These are phyloP conservation scores for Amaranthus hypochondriacus DNA, from an alignment of 148 eudicot genomes.

Conservation along the genomic window DNA sequence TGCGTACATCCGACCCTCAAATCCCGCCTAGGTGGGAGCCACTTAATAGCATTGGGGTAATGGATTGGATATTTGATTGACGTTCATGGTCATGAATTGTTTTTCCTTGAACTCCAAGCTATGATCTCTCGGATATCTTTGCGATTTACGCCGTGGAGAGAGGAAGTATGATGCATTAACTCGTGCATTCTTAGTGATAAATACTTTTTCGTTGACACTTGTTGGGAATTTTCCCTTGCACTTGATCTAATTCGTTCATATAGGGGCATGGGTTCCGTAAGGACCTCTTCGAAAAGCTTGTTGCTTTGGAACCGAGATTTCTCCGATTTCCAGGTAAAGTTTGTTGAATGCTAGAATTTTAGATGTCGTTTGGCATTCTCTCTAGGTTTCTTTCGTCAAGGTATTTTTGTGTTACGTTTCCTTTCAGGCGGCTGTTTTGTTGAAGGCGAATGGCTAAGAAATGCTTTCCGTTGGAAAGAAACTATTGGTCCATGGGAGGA, in stretches of 20 bases:
- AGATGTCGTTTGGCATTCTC: neutral
- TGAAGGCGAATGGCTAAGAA: conserved; percentile 67
- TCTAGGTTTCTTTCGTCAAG: conserved; percentile 6
- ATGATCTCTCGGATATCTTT: too few species aligned
- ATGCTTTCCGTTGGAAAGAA: conserved; percentile 89
- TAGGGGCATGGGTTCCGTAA: conserved; percentile 93
- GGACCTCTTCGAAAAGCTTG: conserved; percentile 75
- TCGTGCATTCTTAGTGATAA: neutral
- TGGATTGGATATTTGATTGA: neutral
- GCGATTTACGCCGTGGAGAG: too few species aligned
- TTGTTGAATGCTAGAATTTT: conserved; percentile 1
- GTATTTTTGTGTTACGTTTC: conserved; percentile 2
- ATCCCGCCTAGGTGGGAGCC: too few species aligned
- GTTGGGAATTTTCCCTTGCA: conserved; percentile 1
- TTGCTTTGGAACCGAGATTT: conserved; percentile 71
- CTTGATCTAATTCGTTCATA: neutral
- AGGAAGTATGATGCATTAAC: neutral
- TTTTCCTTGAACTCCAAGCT: too few species aligned
- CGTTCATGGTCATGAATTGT: too few species aligned
- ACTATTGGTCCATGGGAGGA: conserved; percentile 87
- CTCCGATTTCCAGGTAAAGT: conserved; percentile 86
- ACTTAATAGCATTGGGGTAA: neutral
- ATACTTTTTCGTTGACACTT: neutral
- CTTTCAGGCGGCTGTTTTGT: conserved; percentile 81
- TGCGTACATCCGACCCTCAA: too few species aligned